phyloP scores from a whole-genome alignment of 1,284 basidiomycete species.

The Apiotrichum porosum region DNA sequence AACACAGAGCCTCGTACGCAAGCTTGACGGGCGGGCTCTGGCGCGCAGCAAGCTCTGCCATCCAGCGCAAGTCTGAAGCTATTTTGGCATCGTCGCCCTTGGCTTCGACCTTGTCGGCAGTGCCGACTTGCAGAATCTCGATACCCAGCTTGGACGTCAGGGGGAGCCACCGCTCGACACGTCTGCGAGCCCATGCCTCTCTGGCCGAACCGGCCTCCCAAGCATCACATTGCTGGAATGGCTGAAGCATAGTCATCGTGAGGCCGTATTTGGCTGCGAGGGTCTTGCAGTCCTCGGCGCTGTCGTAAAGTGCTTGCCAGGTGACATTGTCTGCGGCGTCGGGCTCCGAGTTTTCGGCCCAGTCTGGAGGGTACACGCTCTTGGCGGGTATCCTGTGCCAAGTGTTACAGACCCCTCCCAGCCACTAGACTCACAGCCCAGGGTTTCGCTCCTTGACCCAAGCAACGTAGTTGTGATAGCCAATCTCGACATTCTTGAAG shows the following conservation, averaged over 20 bases:
- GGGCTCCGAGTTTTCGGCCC: conserved; percentile 14
- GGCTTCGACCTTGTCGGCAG: conserved; percentile 18
- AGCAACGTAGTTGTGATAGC: conserved; percentile 11
- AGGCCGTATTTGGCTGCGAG: conserved; percentile 7
- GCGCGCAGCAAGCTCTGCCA: conserved; percentile 14
- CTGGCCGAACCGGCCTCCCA: conserved; percentile 7
- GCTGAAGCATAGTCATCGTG: conserved; percentile 10
- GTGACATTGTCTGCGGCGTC: conserved; percentile 11
- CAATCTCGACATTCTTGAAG: conserved; percentile 13
- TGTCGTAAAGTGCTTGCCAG: conserved; percentile 10
- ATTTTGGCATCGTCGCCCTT: conserved; percentile 7
- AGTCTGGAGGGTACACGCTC: conserved; percentile 7
- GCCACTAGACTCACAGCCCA: conserved; percentile 8
- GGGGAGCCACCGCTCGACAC: conserved; percentile 12
- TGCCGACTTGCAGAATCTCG: conserved; percentile 13
- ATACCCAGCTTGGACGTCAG: conserved; percentile 7
- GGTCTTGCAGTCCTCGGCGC: conserved; percentile 1
- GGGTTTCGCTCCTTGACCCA: conserved; percentile 18
- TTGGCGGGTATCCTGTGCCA: background rate
- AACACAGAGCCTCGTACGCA: conserved; percentile 25
- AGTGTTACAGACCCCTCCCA: background rate
- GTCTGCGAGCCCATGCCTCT: conserved; percentile 6
- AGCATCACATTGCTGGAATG: conserved; percentile 18
- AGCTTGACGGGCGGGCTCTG: conserved; percentile 13
- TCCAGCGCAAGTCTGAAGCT: conserved; percentile 14